phyloP scores from a whole-genome alignment of 345 rosid species.

The Sisymbrium altissimum region DNA sequence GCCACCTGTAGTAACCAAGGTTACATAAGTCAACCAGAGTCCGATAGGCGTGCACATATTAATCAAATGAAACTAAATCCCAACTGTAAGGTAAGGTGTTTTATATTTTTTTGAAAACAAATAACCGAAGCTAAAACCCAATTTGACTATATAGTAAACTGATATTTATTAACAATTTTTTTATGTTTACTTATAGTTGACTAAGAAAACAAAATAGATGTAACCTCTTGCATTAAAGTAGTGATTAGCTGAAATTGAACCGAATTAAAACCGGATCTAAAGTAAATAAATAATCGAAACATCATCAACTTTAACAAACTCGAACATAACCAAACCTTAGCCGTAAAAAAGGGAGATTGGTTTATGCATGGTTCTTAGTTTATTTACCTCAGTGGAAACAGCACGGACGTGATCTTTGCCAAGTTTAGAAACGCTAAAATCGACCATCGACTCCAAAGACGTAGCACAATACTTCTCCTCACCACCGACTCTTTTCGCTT shows the following conservation, averaged over 20 bases:
- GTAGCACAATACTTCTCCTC: constrained; percentile 83
- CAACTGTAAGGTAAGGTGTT: no score
- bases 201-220: no score
- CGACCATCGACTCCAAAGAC: constrained; percentile 80
- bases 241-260: not conserved
- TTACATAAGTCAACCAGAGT: not conserved
- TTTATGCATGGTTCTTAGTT: no score
- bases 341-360: no score
- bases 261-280: no score
- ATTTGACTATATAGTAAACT: not conserved
- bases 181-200: not conserved
- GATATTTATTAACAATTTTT: not conserved
- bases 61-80: not conserved
- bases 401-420: constrained; percentile 47
- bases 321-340: not conserved
- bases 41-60: not conserved
- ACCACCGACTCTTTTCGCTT: constrained; percentile 54
- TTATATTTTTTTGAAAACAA: no score
- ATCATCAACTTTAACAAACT: no score
- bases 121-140: not conserved
- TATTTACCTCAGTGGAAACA: constrained; percentile 57
- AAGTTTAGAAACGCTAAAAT: constrained; percentile 63
- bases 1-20: constrained; percentile 13
- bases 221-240: no score
- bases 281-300: not conserved